These are phyloP conservation scores for Flueggea neowawraea DNA, from an alignment of 441 rosid genomes.

Conservation along the genomic window DNA sequence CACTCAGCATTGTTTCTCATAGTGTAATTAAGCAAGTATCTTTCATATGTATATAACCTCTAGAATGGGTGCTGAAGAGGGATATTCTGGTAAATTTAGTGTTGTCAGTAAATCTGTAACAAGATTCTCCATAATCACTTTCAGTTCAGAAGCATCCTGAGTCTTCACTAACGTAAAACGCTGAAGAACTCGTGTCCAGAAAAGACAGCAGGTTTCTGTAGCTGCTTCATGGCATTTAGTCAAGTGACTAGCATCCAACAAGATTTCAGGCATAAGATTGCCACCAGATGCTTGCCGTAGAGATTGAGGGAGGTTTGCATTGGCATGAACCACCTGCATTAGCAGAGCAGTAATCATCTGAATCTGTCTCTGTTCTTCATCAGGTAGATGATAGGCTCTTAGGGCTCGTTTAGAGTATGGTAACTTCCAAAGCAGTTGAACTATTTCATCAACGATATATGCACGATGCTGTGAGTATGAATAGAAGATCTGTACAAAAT, in stretches of 20 bases:
- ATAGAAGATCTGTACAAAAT: slow-evolving; percentile 75
- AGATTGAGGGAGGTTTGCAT: slow-evolving; percentile 90
- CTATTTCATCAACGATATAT: slow-evolving; percentile 83
- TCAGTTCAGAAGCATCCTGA: slow-evolving; percentile 96
- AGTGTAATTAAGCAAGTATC: slow-evolving; percentile 5
- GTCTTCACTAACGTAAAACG: slow-evolving; percentile 80
- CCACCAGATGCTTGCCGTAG: slow-evolving; percentile 62
- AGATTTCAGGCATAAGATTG: slow-evolving; percentile 56
- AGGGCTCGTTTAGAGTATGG: slow-evolving; percentile 84
- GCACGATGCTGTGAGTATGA: slow-evolving; percentile 83
- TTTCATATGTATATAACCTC: slow-evolving; percentile 53
- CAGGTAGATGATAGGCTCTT: slow-evolving; percentile 91
- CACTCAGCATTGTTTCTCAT: slow-evolving; percentile 23
- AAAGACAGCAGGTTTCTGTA: slow-evolving; percentile 91
- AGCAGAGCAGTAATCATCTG: slow-evolving; percentile 96
- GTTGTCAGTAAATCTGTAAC: slow-evolving; percentile 88
- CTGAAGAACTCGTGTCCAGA: slow-evolving; percentile 98
- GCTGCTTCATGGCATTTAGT: slow-evolving; percentile 80
- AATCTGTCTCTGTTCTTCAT: slow-evolving; percentile 99
- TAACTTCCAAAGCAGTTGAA: slow-evolving; percentile 88
- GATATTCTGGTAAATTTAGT: slow-evolving; percentile 93
- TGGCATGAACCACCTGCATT: slow-evolving; percentile 92
- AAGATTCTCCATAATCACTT: slow-evolving; percentile 92
- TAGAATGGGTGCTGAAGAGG: slow-evolving; percentile 88
- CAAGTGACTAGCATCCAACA: slow-evolving; percentile 69